A percentile compares a stretch with the other conserved stretches of the same genome.
Conservation (phyloP, 139 green algal species). For the Chlamydomonas sphaeroides region DNA sequence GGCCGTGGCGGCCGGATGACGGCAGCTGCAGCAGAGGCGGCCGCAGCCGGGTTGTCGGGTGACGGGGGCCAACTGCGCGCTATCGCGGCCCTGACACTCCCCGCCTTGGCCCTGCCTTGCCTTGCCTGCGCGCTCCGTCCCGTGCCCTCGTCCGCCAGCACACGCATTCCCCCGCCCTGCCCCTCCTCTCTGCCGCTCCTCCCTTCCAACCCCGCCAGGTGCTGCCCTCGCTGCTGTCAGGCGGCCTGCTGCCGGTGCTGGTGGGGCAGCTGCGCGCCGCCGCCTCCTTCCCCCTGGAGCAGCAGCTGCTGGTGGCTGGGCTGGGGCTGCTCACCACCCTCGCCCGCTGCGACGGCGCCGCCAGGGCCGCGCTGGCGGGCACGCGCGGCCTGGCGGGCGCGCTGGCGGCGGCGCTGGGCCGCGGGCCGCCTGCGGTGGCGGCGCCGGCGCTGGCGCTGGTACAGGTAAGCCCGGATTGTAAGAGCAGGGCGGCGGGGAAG, state of each 20-base stretch:
- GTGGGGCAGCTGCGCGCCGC: constrained; percentile 30
- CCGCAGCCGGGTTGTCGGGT: too few relatives aligned
- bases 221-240: constrained; percentile 5
- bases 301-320: constrained; percentile 37
- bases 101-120: too few relatives aligned
- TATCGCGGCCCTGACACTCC: too few relatives aligned
- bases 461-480: too few relatives aligned
- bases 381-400: constrained; percentile 16
- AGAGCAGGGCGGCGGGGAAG: too few relatives aligned
- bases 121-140: too few relatives aligned
- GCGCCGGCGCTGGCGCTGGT: constrained; percentile 21
- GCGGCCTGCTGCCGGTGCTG: constrained; percentile 19
- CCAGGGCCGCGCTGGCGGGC: not conserved
- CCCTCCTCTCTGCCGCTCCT: too few relatives aligned
- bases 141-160: too few relatives aligned
- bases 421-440: not conserved
- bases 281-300: constrained; percentile 20
- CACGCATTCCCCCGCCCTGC: too few relatives aligned
- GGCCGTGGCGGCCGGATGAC: not conserved
- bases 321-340: constrained; percentile 30
- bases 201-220: not conserved
- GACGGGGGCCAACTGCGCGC: too few relatives aligned
- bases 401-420: constrained; percentile 22
- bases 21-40: too few relatives aligned
- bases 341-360: not conserved